Evolutionary conservation across 1,284 basidiomycete species (phyloP), one percentile per base, ranked within the genome.

Genomic region (Pisolithus thermaeus): DNA sequence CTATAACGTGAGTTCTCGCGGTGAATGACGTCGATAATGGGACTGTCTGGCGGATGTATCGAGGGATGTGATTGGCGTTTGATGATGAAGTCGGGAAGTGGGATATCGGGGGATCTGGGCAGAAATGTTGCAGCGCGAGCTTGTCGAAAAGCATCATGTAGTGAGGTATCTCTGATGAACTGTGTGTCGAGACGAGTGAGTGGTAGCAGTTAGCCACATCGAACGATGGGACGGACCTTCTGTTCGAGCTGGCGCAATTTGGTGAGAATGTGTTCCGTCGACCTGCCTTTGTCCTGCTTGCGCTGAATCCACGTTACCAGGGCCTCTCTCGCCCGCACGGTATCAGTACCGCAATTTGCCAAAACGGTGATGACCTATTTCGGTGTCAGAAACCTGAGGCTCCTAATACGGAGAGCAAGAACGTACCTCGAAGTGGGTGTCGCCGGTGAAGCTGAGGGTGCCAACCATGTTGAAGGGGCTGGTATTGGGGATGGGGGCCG

Each of bases 321-420:
- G 14, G 68, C 65, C 11, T 55, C 56, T 37, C 62, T 58, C 11
- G 65, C 65, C 37, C 14, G 63, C 38, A 56, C 56, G 5, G 56
- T 65, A 49, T 66, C 66, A 40, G 57, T 54, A 7, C 65, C 65
- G 37, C 65, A 66, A 18, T 70, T 66, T 1, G 65, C 65, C n/a
- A 66, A 54, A 32, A 66, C 66, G 8, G 66, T 11, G 46, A 70
- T 59, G 50, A 66, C 68, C 65, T 66, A 38, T 56, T 20, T 11
- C 22, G 30, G 20, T 44, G 57, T 20, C 52, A 30, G n/a, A 49
- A 25, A 8, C 46, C 11, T 20, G 11, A 14, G 20, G 50, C 32
- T 50, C 7, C 36, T 11, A 16, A 12, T 23, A 14, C 25, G 9
- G 49, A 27, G 25, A 43, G 12, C 4, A 9, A 11, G 45, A 32